Percentiles rank a stretch among this genome's conserved stretches.
Evolutionary conservation across 1,284 basidiomycete species (phyloP).

Genomic region (Wallemia ichthyophaga): DNA sequence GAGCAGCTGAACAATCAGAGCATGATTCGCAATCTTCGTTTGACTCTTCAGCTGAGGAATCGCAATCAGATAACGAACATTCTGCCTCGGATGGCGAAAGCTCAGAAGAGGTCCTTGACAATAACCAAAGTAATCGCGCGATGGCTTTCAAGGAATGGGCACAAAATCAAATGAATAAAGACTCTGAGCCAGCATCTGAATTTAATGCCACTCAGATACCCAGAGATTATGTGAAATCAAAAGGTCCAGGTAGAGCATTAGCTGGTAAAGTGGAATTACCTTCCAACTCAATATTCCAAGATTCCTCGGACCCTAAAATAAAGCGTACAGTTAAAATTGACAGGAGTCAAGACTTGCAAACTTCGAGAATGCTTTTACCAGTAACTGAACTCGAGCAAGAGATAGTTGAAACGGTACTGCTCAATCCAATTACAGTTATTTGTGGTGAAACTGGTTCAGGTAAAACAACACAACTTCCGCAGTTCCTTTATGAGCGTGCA

Average conservation of each 20-base stretch:
- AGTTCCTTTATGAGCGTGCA: constrained; percentile 76
- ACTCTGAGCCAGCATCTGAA: constrained; percentile 9
- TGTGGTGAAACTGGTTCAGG: constrained; percentile 81
- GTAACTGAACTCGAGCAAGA: constrained; percentile 78
- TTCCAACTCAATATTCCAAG: constrained; percentile 19
- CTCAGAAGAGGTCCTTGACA: constrained; percentile 7
- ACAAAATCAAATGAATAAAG: constrained; percentile 8
- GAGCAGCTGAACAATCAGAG: background rate
- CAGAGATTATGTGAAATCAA: constrained; percentile 5
- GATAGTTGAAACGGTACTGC: constrained; percentile 67
- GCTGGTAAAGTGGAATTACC: constrained; percentile 31
- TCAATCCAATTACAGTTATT: constrained; percentile 46
- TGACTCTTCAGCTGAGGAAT: constrained; percentile 6
- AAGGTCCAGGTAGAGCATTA: constrained; percentile 31
- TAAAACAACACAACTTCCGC: constrained; percentile 94
- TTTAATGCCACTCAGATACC: constrained; percentile 4
- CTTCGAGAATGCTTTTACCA: constrained; percentile 48
- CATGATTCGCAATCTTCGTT: constrained; percentile 2
- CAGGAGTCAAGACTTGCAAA: constrained; percentile 42
- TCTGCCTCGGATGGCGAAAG: background rate
- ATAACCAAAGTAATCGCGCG: constrained; percentile 6
- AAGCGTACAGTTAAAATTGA: constrained; percentile 26
- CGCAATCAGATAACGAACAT: constrained; percentile 2
- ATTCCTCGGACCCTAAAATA: constrained; percentile 6
- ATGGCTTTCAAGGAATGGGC: constrained; percentile 8